These are phyloP conservation scores for Penicillium janthinellum DNA, from an alignment of 2,329 filamentous ascomycete genomes.

Conservation along the genomic window DNA sequence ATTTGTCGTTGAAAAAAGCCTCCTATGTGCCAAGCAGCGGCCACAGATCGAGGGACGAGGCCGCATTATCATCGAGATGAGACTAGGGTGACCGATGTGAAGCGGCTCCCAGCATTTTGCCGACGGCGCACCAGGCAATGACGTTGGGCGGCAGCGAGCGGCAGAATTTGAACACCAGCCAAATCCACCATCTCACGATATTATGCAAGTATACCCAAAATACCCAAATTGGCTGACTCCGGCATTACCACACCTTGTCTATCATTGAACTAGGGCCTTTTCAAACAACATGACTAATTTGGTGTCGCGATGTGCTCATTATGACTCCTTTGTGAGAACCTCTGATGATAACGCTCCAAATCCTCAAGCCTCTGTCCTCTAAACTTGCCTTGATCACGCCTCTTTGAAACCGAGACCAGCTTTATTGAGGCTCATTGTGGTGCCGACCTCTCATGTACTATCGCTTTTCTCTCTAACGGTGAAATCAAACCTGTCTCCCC, in stretches of 20 bases:
- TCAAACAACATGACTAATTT: too few species aligned
- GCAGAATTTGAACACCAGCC: constrained; percentile 27
- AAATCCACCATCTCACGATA: background rate
- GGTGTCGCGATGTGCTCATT: too few species aligned
- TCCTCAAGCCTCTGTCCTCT: too few species aligned
- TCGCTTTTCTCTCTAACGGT: background rate
- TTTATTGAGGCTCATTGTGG: too few species aligned
- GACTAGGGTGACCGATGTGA: constrained; percentile 13
- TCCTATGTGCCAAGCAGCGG: constrained; percentile 30
- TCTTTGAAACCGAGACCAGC: too few species aligned
- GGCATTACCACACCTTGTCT: background rate
- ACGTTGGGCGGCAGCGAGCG: constrained; percentile 30
- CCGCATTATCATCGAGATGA: constrained; percentile 35
- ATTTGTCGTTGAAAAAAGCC: constrained; percentile 34
- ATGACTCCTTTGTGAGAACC: too few species aligned
- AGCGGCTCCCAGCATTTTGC: constrained; percentile 27
- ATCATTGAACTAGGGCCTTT: too few species aligned
- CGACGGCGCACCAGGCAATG: constrained; percentile 21
- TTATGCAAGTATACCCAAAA: background rate
- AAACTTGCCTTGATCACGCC: too few species aligned
- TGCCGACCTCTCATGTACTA: too few species aligned
- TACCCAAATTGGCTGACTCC: background rate
- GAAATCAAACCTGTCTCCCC: background rate
- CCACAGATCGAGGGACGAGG: constrained; percentile 33
- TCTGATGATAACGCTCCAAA: too few species aligned